Base-by-base conservation (phyloP, 1,284 basidiomycete species). In the Thecaphora thlaspeos region DNA sequence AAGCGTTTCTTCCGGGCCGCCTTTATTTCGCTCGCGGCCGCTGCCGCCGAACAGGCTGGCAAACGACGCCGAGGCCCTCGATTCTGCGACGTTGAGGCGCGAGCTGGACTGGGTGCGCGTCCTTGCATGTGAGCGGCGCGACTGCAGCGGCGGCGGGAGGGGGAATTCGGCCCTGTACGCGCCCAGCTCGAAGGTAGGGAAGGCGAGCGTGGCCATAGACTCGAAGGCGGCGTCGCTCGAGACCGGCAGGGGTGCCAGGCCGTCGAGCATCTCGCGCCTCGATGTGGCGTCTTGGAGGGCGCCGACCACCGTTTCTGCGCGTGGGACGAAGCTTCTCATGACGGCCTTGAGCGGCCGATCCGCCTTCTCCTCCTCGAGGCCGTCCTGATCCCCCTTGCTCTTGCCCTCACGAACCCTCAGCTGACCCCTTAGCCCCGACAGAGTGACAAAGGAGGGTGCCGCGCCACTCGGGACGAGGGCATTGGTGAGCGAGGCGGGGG, bases 361-460 rank as follows among this genome's bases (percentile, higher is more conserved):
- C 42, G 42, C 4, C 17, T 2, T 43, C 17, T 3, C 46, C 76
- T 87, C 87, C 82, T 55, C 79, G n/a, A n/a, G n/a, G n/a, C n/a
- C n/a, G n/a, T n/a, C n/a, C n/a, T n/a, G n/a, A n/a, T n/a, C n/a
- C n/a, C n/a, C n/a, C n/a, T n/a, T n/a, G n/a, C n/a, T n/a, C n/a
- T n/a, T n/a, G n/a, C n/a, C n/a, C n/a, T n/a, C n/a, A n/a, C n/a
- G 26, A 5, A 28, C 7, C 7, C 26, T 28, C 79, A 91, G 75
- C 11, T 80, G 82, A 11, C 89, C 90, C 37, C 90, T 81, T 19
- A 93, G 79, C 11, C 90, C 91, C 2, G 89, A 91, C 24, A 91
- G 80, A 0, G 89, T 90, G 7, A 91, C 82, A 18, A 56, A 34
- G 12, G 44, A 21, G 4, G 39, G 19, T 17, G 48, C 19, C 2